phyloP scores from a whole-genome alignment of 208 protist genomes.

The Willaertia magna region DNA sequence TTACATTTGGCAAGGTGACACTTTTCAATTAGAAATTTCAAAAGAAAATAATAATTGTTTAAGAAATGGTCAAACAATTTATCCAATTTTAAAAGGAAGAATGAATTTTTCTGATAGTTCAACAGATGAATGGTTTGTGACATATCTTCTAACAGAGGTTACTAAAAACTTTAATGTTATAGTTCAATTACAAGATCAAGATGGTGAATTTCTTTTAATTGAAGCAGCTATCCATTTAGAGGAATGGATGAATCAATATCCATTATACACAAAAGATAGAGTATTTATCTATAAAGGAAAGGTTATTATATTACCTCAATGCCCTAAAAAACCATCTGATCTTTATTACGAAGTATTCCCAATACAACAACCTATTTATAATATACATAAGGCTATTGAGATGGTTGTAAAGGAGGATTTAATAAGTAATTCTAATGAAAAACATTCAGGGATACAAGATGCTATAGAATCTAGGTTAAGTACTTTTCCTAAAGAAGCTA shows the following conservation, averaged over 20 bases:
- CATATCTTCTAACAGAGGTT: neutral
- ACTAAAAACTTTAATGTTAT: neutral
- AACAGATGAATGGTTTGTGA: conserved; percentile 16
- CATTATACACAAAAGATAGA: neutral
- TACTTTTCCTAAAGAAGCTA: neutral
- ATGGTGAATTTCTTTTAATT: conserved; percentile 16
- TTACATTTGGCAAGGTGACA: neutral
- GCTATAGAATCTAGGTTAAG: no score
- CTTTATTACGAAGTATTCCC: neutral
- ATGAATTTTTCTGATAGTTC: neutral
- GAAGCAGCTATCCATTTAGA: neutral
- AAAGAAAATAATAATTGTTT: neutral
- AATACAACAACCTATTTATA: neutral
- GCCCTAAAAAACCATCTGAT: neutral
- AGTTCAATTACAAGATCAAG: neutral
- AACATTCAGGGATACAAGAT: neutral
- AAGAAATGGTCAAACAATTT: neutral
- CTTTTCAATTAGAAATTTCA: neutral
- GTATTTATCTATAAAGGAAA: conserved; percentile 8
- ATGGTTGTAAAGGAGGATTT: neutral
- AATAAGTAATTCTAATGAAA: neutral
- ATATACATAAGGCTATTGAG: neutral
- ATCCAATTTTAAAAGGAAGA: neutral
- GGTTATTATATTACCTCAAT: neutral
- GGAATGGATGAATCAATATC: neutral